Percentiles rank a stretch among this genome's conserved stretches.
Evolutionary conservation across 257 asterid species (phyloP).

Genomic region (Penstemon eatonii): DNA sequence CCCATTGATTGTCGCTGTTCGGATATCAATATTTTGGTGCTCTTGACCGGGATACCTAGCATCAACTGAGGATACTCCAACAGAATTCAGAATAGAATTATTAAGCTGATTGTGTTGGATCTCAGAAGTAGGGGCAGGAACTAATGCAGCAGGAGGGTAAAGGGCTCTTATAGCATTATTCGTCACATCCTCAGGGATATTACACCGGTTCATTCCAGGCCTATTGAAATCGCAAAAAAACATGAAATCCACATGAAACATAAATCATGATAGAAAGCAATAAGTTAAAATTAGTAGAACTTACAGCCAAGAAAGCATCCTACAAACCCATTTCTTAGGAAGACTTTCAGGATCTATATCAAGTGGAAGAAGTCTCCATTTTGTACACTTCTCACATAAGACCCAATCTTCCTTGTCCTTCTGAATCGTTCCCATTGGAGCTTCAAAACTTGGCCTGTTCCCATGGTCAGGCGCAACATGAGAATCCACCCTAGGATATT

Average conservation of each 20-base stretch:
- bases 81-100: conserved; percentile 40
- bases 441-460: conserved; percentile 51
- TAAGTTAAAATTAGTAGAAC: conserved; percentile 36
- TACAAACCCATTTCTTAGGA: conserved; percentile 90
- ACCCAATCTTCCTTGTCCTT: conserved; percentile 89
- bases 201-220: conserved; percentile 94
- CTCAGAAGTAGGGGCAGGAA: conserved; percentile 46
- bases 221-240: conserved; percentile 43
- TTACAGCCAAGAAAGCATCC: conserved; percentile 98
- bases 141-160: conserved; percentile 65
- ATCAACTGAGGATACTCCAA: conserved; percentile 48
- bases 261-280: background rate
- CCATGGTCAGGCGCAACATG: conserved; percentile 44
- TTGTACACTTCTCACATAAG: conserved; percentile 74
- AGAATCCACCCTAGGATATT: conserved; percentile 39
- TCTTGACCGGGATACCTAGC: conserved; percentile 46
- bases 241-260: conserved; percentile 30
- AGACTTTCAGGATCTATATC: conserved; percentile 81
- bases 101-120: conserved; percentile 42
- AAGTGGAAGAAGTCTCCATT: conserved; percentile 95
- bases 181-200: conserved; percentile 78
- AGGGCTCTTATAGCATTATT: conserved; percentile 77
- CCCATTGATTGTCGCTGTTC: conserved; percentile 38
- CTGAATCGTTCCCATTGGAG: conserved; percentile 57
- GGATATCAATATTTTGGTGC: conserved; percentile 43